Evolutionary conservation across 2,329 filamentous ascomycete species (phyloP).

Genomic region (Diplodia corticola): DNA sequence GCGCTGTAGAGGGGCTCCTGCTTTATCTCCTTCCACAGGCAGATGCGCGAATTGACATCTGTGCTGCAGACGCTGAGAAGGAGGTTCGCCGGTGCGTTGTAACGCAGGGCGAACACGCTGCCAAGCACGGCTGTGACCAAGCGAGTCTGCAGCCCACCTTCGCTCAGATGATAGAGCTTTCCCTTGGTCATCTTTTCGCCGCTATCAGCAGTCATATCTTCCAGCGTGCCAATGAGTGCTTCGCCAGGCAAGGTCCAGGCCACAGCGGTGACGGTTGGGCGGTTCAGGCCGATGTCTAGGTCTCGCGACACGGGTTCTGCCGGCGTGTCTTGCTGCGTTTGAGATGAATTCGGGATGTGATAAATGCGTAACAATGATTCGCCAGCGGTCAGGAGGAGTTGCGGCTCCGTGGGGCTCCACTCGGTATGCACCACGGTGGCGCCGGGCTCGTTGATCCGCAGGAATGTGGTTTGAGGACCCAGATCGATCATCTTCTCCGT

Average conservation of each 20-base stretch:
- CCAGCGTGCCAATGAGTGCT: constrained; percentile 37
- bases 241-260: constrained; percentile 39
- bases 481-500: constrained; percentile 40
- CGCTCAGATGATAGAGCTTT: constrained; percentile 37
- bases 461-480: constrained; percentile 31
- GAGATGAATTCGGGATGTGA: constrained; percentile 29
- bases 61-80: constrained; percentile 42
- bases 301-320: constrained; percentile 21
- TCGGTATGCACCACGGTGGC: constrained; percentile 36
- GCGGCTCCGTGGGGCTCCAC: constrained; percentile 37
- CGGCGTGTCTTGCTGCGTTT: constrained; percentile 15
- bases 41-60: constrained; percentile 41
- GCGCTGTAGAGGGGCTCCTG: constrained; percentile 44
- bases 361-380: constrained; percentile 39
- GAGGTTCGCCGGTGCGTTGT: constrained; percentile 37
- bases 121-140: constrained; percentile 41
- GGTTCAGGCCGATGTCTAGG: constrained; percentile 29
- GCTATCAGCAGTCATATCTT: constrained; percentile 38
- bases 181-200: constrained; percentile 41
- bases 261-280: constrained; percentile 38
- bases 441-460: constrained; percentile 30
- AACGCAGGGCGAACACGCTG: constrained; percentile 39
- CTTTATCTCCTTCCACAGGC: constrained; percentile 37
- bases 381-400: constrained; percentile 37
- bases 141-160: constrained; percentile 33